Base-by-base conservation (phyloP, 1,139 yeast species). In the Taiozyma sp. region DNA sequence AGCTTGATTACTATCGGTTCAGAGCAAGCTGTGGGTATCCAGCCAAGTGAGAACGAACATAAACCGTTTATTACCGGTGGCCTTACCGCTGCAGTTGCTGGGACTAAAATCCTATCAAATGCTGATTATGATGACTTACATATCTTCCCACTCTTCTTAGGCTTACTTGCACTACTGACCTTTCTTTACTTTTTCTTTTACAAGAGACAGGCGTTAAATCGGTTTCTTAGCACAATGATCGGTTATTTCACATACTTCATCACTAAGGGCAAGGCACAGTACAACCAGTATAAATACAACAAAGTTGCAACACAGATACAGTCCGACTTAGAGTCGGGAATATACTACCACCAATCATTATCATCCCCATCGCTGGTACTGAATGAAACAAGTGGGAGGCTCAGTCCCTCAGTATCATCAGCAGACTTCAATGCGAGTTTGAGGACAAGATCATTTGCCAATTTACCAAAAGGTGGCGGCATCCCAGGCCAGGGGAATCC, bases 21-120 rank as follows among this genome's bases (percentile, higher is more conserved):
- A 6, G 14, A 23, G 3, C 29, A 23, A 9, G 23, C 13, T 5
- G 71, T 78, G n/a, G 87, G 87, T 0, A 74, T 81, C 39, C 67
- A 66, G 45, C 86, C 87, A 3, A 80, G 84, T 61, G 70, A 71
- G 10, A 70, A 76, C 12, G 74, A 79, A 34, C 28, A 54, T 24
- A 60, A 58, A 46, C 30, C 23, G 2, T 62, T 62, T 50, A 57
- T 60, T 10, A 12, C 51, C 2, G 65, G 65, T 43, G 62, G 57
- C 19, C 43, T 38, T 43, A 45, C 32, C 34, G 46, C 29, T 40
- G n/a, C n/a, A n/a, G 16, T 43, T 2, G n/a, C 45, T 12, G 34
- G n/a, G n/a, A 39, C 39, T 29, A 41, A 43, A 19, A 19, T 42
- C 32, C 47, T 47, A 32, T 32, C 43, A n/a, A 47, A 46, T 28